Evolutionary conservation across 306 rosid genomes (phyloP), one percentile per base, ranked within the genome.

Genomic region (Potentilla sterilis): DNA sequence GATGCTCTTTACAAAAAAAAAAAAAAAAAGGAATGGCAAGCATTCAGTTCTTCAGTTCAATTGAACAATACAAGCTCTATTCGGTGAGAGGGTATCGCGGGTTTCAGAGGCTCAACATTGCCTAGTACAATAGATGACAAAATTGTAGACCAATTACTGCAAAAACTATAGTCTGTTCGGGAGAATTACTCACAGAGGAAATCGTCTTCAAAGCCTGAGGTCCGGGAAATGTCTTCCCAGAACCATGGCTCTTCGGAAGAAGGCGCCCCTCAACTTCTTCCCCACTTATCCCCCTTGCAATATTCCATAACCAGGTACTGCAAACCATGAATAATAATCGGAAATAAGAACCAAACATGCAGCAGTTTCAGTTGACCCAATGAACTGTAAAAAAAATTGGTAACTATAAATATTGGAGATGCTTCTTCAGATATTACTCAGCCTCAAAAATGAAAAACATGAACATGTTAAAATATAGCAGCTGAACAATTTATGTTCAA

Each of bases 271-370:
- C 87, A 82, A 94, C 98, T 88, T 90, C 96, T 78, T 94, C 98
- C 71, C 97, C 97, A 19, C 76, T 87, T 72, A 87, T 81, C 80
- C 98, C 98, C 83, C 98, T 85, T 12, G 98, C 91, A 87, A 88
- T 89, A 83, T 92, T 92, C 97, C 98, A 94, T 87, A 94, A 84
- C 98, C 98, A 94, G 80, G 93, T 85, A 70, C 98, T 94, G 88
- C 76, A 82, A 69, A 51, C 69, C 85, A 83, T 49, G 49, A 65
- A 82, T 66, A 84, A 76, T 41, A 70, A 82, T 83, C 66, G 78
- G 83, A 76, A 74, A 78, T 63, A 44, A 64, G 52, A 81, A 74
- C 62, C 72, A 19, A 18, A 74, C 75, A 72, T 78, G 74, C 69
- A 75, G 62, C 65, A 73, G 67, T 28, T 68, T 38, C 32, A 67